Percentiles rank a stretch among this genome's conserved stretches.
phyloP scores from a whole-genome alignment of 192 early-diverging fungal species.

The Lunasporangiospora selenospora region DNA sequence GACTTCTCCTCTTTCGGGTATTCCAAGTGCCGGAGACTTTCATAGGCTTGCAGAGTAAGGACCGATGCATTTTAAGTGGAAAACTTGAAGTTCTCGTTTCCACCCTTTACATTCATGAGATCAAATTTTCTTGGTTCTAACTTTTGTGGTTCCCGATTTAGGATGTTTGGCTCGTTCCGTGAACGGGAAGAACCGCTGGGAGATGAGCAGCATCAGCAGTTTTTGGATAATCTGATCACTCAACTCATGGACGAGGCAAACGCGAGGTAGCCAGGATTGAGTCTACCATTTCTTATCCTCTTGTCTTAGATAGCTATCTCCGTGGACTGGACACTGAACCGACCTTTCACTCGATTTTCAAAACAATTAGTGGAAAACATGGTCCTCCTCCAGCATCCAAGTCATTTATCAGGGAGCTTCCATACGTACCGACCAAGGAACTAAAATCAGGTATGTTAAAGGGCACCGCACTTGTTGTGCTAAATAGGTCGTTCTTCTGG shows the following conservation, averaged over 20 bases:
- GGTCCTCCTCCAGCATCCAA: slow-evolving; percentile 52
- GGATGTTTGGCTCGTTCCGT: slow-evolving; percentile 53
- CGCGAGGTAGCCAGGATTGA: slow-evolving; percentile 42
- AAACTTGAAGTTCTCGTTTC: background rate
- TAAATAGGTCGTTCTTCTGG: background rate
- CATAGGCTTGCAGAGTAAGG: slow-evolving; percentile 33
- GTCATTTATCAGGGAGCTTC: slow-evolving; percentile 46
- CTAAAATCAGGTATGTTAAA: slow-evolving; percentile 46
- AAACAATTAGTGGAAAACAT: slow-evolving; percentile 44
- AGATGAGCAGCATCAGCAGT: slow-evolving; percentile 49
- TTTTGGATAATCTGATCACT: slow-evolving; percentile 63
- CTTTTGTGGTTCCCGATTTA: background rate
- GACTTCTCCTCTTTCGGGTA: background rate
- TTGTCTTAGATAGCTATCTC: too few species aligned
- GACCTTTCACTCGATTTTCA: too few species aligned
- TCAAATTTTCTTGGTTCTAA: background rate
- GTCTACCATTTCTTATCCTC: background rate
- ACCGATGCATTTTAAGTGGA: background rate
- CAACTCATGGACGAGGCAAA: slow-evolving; percentile 62
- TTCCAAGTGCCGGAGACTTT: slow-evolving; percentile 25
- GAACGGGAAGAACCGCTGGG: slow-evolving; percentile 39
- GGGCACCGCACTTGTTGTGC: too few species aligned
- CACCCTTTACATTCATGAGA: too few species aligned
- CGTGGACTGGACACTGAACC: too few species aligned
- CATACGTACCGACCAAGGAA: slow-evolving; percentile 31